phyloP scores from a whole-genome alignment of 2,329 filamentous ascomycete species.

The Alternaria brassicicola region DNA sequence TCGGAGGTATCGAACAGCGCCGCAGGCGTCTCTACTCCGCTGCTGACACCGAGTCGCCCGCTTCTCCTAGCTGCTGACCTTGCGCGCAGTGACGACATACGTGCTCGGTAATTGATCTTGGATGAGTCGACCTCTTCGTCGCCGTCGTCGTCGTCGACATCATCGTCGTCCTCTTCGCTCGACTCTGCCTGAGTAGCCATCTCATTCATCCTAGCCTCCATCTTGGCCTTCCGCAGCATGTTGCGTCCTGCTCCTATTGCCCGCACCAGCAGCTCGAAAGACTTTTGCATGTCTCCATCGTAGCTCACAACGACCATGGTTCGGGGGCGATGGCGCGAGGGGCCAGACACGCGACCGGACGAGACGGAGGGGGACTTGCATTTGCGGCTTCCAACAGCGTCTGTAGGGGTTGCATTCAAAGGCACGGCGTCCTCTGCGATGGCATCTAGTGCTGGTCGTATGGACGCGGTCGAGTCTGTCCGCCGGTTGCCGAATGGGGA shows the following conservation, averaged over 20 bases:
- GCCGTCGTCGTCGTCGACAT: slow-evolving; percentile 29
- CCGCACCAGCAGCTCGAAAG: slow-evolving; percentile 82
- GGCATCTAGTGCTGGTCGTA: slow-evolving; percentile 33
- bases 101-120: slow-evolving; percentile 48
- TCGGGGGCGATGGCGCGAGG: slow-evolving; percentile 69
- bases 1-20: slow-evolving; percentile 69
- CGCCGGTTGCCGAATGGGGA: slow-evolving; percentile 39
- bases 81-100: slow-evolving; percentile 41
- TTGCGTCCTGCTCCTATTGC: slow-evolving; percentile 82
- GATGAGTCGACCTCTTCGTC: slow-evolving; percentile 36
- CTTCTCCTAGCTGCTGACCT: slow-evolving; percentile 27
- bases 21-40: slow-evolving; percentile 23
- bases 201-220: slow-evolving; percentile 74
- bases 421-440: slow-evolving; percentile 28
- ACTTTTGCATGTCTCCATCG: slow-evolving; percentile 82
- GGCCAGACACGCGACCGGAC: slow-evolving; percentile 49
- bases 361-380: slow-evolving; percentile 52
- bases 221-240: slow-evolving; percentile 83
- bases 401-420: slow-evolving; percentile 22
- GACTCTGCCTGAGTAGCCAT: slow-evolving; percentile 46
- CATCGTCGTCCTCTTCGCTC: slow-evolving; percentile 33
- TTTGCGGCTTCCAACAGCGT: slow-evolving; percentile 42
- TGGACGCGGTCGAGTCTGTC: slow-evolving; percentile 48
- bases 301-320: slow-evolving; percentile 90
- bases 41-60: slow-evolving; percentile 9